A percentile compares a stretch with the other conserved stretches of the same genome.
These are phyloP conservation scores for Talaromyces liani DNA, from an alignment of 495 filamentous ascomycete species.

Conservation along the genomic window DNA sequence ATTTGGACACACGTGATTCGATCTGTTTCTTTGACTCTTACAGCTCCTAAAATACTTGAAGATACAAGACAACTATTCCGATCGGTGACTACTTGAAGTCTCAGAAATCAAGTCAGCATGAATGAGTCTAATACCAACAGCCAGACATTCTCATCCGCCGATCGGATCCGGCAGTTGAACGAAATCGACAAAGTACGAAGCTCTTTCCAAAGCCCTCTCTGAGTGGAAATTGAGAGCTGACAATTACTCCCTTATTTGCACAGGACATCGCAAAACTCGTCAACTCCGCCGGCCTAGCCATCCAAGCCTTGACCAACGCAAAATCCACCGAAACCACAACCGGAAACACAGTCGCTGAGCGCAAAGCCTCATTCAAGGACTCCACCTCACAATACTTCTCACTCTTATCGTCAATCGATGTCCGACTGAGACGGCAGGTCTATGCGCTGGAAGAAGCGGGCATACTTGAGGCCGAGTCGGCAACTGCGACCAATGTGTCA, in stretches of 20 bases:
- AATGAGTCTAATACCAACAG: slow-evolving; percentile 10
- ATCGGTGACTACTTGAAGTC: not conserved
- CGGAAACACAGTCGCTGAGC: slow-evolving; percentile 39
- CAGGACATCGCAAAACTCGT: slow-evolving; percentile 57
- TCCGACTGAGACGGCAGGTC: slow-evolving; percentile 67
- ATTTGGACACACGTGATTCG: not conserved
- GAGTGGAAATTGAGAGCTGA: not conserved
- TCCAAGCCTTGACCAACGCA: slow-evolving; percentile 58
- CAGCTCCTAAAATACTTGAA: not conserved
- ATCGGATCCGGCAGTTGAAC: slow-evolving; percentile 71
- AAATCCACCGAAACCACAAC: slow-evolving; percentile 23
- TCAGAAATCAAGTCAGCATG: not conserved
- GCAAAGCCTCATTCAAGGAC: slow-evolving; percentile 52
- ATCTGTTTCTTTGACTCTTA: not conserved
- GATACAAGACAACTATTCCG: not conserved
- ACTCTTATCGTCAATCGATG: slow-evolving; percentile 62
- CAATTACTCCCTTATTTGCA: not conserved
- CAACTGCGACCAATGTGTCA: slow-evolving; percentile 10
- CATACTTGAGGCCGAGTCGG: slow-evolving; percentile 48
- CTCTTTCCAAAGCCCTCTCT: not conserved
- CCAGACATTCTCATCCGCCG: slow-evolving; percentile 48
- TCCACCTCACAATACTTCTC: slow-evolving; percentile 59
- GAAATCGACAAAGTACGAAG: slow-evolving; percentile 60
- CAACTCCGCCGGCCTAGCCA: slow-evolving; percentile 56
- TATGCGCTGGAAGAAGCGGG: slow-evolving; percentile 71